phyloP scores from a whole-genome alignment of 2,329 filamentous ascomycete species.

The Diaporthe citrichinensis region DNA sequence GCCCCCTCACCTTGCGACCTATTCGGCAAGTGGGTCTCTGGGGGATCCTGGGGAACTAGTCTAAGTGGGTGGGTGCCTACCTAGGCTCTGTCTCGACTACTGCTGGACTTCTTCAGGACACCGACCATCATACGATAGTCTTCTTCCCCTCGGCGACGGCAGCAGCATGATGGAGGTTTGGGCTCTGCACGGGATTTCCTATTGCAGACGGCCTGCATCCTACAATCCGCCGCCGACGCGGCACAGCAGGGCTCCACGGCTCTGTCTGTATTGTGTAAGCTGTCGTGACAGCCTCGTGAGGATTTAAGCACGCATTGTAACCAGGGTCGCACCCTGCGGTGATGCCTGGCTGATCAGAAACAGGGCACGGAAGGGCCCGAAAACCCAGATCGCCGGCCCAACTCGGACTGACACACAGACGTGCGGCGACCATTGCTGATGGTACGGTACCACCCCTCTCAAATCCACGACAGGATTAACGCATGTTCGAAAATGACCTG shows the following conservation, averaged over 20 bases:
- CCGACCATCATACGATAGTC: neutral
- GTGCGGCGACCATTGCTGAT: neutral
- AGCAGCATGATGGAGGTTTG: neutral
- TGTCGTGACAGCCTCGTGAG: conserved; percentile 7
- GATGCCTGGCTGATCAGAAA: conserved; percentile 15
- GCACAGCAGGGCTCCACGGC: neutral
- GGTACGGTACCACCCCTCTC: neutral
- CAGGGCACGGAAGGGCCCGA: conserved; percentile 24
- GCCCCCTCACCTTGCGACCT: neutral
- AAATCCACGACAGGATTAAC: neutral
- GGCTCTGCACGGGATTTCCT: neutral
- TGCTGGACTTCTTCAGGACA: neutral
- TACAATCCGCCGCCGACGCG: too few species aligned
- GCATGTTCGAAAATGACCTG: conserved; percentile 2
- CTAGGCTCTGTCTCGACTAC: neutral
- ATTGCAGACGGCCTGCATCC: neutral
- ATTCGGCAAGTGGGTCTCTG: conserved; percentile 20
- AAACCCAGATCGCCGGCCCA: conserved; percentile 15
- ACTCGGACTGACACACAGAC: conserved; percentile 22
- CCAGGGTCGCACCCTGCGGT: conserved; percentile 22
- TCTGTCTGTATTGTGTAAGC: neutral
- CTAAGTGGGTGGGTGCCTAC: neutral
- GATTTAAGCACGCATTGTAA: neutral
- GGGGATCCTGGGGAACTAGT: neutral
- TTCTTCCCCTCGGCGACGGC: neutral